Evolutionary conservation across 305 asterid genomes (phyloP).

Genomic region (Fraxinus xanthoxyloides): DNA sequence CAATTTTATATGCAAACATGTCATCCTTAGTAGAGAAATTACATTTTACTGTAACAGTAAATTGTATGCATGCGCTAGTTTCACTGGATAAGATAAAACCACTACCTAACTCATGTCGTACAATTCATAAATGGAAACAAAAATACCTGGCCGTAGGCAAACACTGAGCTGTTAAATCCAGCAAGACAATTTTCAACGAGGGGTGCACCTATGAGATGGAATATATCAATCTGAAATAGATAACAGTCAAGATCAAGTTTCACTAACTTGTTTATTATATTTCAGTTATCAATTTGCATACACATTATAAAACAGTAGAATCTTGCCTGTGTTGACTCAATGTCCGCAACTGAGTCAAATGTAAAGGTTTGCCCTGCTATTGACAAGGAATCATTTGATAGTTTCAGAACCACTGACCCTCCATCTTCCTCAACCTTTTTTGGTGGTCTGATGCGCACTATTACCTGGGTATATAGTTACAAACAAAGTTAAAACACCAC

Average conservation of each 20-base stretch:
- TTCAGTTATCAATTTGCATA: background rate
- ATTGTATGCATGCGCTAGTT: background rate
- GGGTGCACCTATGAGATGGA: conserved; percentile 91
- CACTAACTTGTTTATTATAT: background rate
- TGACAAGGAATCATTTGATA: conserved; percentile 65
- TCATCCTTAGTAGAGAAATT: conserved; percentile 9
- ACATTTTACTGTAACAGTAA: conserved; percentile 1
- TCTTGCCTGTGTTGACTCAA: conserved; percentile 79
- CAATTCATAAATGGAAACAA: conserved; percentile 11
- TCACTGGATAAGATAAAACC: background rate
- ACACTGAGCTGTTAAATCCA: conserved; percentile 95
- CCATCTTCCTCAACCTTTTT: conserved; percentile 74
- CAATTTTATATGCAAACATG: conserved; percentile 22
- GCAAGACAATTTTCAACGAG: conserved; percentile 90
- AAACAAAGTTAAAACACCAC: background rate
- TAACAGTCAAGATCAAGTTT: conserved; percentile 18
- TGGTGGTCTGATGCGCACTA: conserved; percentile 89
- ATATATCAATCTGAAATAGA: conserved; percentile 75
- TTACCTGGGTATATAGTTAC: conserved; percentile 47
- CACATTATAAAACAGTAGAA: background rate
- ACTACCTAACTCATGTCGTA: background rate
- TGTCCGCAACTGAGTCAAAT: conserved; percentile 84
- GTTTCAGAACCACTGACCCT: conserved; percentile 60
- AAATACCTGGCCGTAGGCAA: conserved; percentile 95
- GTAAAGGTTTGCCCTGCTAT: conserved; percentile 79